These are phyloP conservation scores for Cinnamomum chago DNA, from an alignment of 164 flowering plant genomes.

Conservation along the genomic window DNA sequence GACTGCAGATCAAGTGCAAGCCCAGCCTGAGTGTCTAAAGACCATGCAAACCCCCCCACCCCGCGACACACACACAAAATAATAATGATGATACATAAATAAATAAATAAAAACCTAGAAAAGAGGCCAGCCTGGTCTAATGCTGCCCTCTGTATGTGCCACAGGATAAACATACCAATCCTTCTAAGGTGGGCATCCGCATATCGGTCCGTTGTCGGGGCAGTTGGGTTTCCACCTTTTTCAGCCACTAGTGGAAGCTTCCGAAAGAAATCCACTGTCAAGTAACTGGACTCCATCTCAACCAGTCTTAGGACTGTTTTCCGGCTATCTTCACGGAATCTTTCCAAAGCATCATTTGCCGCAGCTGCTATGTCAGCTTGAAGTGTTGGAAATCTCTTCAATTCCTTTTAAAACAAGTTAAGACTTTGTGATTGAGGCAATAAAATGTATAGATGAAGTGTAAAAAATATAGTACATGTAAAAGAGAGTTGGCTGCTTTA, in stretches of 20 bases:
- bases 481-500: no score
- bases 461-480: background rate
- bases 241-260: constrained; percentile 75
- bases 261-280: constrained; percentile 89
- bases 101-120: no score
- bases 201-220: constrained; percentile 54
- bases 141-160: background rate
- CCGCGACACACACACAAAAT: background rate
- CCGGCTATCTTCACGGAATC: constrained; percentile 85
- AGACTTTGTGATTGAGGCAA: background rate
- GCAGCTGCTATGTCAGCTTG: constrained; percentile 86
- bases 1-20: background rate
- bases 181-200: constrained; percentile 65
- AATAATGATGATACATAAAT: no score
- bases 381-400: constrained; percentile 87
- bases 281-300: constrained; percentile 90
- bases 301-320: constrained; percentile 75
- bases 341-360: constrained; percentile 78
- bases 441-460: background rate
- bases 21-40: background rate
- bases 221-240: constrained; percentile 35
- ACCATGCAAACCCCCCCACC: background rate
- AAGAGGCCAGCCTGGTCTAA: background rate
- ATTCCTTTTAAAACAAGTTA: constrained; percentile 44
- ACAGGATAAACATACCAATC: constrained; percentile 51